Evolutionary conservation across 352 stramenopile genomes (phyloP), one percentile per base, ranked within the genome.

Genomic region (Phytopythium boreale): DNA sequence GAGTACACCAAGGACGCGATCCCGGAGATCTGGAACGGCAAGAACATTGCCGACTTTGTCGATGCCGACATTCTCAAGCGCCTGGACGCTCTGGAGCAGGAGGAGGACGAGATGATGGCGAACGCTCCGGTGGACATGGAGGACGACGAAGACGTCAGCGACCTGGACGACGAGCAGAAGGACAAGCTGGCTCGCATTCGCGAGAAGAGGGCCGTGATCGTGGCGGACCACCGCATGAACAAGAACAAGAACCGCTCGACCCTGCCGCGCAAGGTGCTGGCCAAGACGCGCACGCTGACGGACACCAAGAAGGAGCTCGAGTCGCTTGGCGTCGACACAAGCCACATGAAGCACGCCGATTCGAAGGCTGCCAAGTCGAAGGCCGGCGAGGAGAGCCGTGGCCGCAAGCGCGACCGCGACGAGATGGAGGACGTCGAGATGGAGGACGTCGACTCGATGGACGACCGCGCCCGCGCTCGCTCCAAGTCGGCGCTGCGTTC

Each of bases 1-100:
- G 93, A 98, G 52, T 99, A 97, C 96, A 92, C 90, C 46, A 96
- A 96, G 71, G 98, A 99, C 75, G 82, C 90, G 41, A 98, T 99
- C 61, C 98, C 98, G 7, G 95, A 99, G 79, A 99, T 99, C 75
- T 98, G 98, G 82, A 98, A 99, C 77, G 98, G 98, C 66, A 99
- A 99, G 82, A 99, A 99, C 79, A 96, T 99, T 84, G 89, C 93
- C 53, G 98, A 99, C 77, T 99, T 98, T 77, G 87, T 99, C 55
- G 98, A 99, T 71, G 86, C 96, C 11, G 97, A 99, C 41, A 99
- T 99, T 74, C 90, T 98, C 51, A 95, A 93, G 60, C 97, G 96
- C 67, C 87, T 99, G 37, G 90, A 93, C 19, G 85, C 90, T 43
- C 80, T 99, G 51, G 98, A 99, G 80, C 72, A 92, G 59, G 97